phyloP scores from a whole-genome alignment of 768 basidiomycete genomes.

The Postia placenta region DNA sequence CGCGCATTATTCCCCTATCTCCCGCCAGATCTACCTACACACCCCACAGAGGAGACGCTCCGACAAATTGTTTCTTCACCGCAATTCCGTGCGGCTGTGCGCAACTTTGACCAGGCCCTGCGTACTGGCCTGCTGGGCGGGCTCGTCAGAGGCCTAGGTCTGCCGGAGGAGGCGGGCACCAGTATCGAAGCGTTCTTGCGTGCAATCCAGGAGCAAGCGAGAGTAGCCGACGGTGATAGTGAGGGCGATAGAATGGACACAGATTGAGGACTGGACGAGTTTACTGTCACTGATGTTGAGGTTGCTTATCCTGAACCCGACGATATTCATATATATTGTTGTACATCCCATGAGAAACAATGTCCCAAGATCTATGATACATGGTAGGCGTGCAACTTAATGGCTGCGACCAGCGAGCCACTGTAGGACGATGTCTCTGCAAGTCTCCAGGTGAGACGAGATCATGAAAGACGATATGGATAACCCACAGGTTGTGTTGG shows the following conservation, averaged over 20 bases:
- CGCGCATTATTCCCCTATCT: slow-evolving; percentile 73
- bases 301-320: neutral
- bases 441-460: slow-evolving; percentile 2
- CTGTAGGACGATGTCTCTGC: slow-evolving; percentile 78
- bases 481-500: slow-evolving; percentile 80
- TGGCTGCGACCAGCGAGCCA: slow-evolving; percentile 80
- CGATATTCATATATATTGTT: neutral
- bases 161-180: slow-evolving; percentile 80
- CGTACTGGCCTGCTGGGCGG: slow-evolving; percentile 72
- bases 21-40: slow-evolving; percentile 67
- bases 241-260: slow-evolving; percentile 72
- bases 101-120: slow-evolving; percentile 79
- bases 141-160: slow-evolving; percentile 70
- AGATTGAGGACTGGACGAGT: slow-evolving; percentile 49
- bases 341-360: slow-evolving; percentile 2
- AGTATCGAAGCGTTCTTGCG: slow-evolving; percentile 75
- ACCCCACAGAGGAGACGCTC: slow-evolving; percentile 63
- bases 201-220: slow-evolving; percentile 72
- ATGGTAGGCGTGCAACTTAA: slow-evolving; percentile 24
- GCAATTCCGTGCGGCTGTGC: slow-evolving; percentile 76
- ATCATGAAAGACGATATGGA: too few relatives aligned
- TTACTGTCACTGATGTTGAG: neutral
- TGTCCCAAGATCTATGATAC: neutral
- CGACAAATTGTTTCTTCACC: slow-evolving; percentile 75
- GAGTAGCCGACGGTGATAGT: slow-evolving; percentile 33